Base-by-base conservation (phyloP, 768 basidiomycete species). In the Collybia sp. region DNA sequence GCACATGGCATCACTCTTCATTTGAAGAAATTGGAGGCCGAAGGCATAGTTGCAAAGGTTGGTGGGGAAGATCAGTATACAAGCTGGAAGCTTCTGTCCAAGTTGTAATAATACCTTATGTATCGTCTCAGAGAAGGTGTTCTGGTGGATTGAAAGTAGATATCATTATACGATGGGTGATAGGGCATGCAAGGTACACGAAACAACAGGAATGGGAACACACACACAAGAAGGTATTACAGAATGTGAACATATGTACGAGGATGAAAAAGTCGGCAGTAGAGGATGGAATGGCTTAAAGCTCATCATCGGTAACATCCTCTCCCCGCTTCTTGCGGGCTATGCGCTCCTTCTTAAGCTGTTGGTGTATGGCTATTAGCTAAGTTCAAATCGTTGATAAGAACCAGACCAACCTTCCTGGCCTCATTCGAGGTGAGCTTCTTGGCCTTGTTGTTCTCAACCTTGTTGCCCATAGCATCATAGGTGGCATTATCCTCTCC, bases 381-480 rank as follows among this genome's bases (percentile, higher is more conserved):
- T 55, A 15, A 34, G 18, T 35, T 19, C 13, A 30, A 25, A 18
- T 17, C 35, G 25, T 30, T 31, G 16, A n/a, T n/a, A 46, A 16
- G 31, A 17, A 17, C 20, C 9, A 36, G 33, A 53, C 69, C 47
- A 51, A 79, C 73, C 59, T 97, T 98, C 50, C 95, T 83, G 43
- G 80, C 78, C 64, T 98, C 95, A 20, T 76, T 63, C 19, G 93
- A 72, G 11, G 85, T 84, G 52, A 91, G 56, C 77, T 95, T 95
- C 80, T 91, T 93, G 58, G 64, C 57, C 80, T 95, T 94, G 71
- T 83, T 88, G 55, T 35, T 65, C 51, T 89, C 88, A 53, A 93
- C 71, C 83, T 93, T 94, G 88, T 97, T 97, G 50, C 95, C 95
- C 88, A 99, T 90, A 17, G 96, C 96, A 65, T 99, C 96, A 63